Evolutionary conservation across 2,329 filamentous ascomycete genomes (phyloP).

Genomic region (Aspergillus japonicus): DNA sequence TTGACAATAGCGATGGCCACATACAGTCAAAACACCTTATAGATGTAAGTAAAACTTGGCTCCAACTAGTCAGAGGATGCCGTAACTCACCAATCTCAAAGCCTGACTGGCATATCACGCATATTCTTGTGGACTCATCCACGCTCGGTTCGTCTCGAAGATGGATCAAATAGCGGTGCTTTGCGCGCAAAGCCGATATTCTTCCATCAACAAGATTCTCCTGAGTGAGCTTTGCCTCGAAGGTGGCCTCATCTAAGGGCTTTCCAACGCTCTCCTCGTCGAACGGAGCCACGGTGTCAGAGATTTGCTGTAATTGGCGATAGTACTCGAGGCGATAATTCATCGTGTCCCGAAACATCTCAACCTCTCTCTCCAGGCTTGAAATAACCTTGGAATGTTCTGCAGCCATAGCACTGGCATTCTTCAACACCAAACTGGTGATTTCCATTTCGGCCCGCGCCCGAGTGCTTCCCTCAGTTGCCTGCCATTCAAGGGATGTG

Average conservation of each 20-base stretch:
- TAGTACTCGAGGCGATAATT: slow-evolving; percentile 89
- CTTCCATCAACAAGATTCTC: slow-evolving; percentile 57
- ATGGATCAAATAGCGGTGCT: slow-evolving; percentile 71
- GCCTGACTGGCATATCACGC: slow-evolving; percentile 77
- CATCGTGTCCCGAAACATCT: slow-evolving; percentile 74
- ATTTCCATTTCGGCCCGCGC: slow-evolving; percentile 64
- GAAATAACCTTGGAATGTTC: slow-evolving; percentile 54
- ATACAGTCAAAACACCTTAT: slow-evolving; percentile 63
- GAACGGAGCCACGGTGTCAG: slow-evolving; percentile 77
- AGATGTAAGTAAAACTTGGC: not conserved
- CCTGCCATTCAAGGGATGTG: slow-evolving; percentile 59
- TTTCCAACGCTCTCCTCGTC: slow-evolving; percentile 61
- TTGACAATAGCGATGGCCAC: slow-evolving; percentile 89
- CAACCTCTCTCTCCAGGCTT: slow-evolving; percentile 63
- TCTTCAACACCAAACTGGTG: slow-evolving; percentile 61
- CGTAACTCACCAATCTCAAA: slow-evolving; percentile 70
- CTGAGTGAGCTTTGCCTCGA: slow-evolving; percentile 40
- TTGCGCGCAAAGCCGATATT: slow-evolving; percentile 65
- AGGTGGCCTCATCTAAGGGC: slow-evolving; percentile 53
- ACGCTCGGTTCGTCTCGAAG: slow-evolving; percentile 61
- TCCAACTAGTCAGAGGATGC: not conserved
- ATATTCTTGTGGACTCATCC: slow-evolving; percentile 63
- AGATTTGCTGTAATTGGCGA: slow-evolving; percentile 84
- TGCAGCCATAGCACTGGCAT: slow-evolving; percentile 54
- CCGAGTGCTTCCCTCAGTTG: slow-evolving; percentile 53